Evolutionary conservation across 345 rosid genomes (phyloP).

Genomic region (Eucalyptus pumila): DNA sequence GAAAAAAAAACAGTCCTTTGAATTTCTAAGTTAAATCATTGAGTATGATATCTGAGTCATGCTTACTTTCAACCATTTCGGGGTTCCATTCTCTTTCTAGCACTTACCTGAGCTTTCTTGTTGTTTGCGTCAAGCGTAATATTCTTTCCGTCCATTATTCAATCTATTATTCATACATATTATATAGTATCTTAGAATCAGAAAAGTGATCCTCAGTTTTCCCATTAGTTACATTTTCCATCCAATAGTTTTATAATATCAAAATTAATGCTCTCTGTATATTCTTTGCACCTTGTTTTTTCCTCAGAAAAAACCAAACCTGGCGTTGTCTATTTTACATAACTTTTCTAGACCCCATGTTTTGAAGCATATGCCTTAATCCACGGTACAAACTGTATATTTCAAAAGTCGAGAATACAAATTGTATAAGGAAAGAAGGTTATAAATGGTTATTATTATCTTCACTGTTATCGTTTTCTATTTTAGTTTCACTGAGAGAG

Average conservation of each 20-base stretch:
- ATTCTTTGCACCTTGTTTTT: neutral
- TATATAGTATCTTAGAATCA: neutral
- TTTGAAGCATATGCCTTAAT: neutral
- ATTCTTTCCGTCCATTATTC: neutral
- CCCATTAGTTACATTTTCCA: neutral
- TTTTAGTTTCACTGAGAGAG: neutral
- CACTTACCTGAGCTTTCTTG: neutral
- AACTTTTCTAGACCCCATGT: neutral
- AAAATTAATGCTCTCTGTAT: neutral
- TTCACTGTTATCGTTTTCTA: neutral
- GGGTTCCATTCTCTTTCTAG: neutral
- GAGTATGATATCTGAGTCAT: neutral
- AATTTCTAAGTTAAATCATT: neutral
- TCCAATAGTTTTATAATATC: neutral
- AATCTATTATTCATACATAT: neutral
- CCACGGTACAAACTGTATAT: neutral
- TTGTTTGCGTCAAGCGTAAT: neutral
- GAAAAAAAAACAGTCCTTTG: too few relatives aligned
- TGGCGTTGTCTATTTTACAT: neutral
- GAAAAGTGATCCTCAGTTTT: neutral
- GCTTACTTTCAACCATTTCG: neutral
- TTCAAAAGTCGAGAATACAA: neutral
- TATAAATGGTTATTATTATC: neutral
- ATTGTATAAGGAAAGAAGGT: neutral
- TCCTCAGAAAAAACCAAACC: neutral